Percentiles rank a stretch among this genome's conserved stretches.
These are phyloP conservation scores for Guadua angustifolia DNA, from an alignment of 176 grass and related monocot genomes.

Conservation along the genomic window DNA sequence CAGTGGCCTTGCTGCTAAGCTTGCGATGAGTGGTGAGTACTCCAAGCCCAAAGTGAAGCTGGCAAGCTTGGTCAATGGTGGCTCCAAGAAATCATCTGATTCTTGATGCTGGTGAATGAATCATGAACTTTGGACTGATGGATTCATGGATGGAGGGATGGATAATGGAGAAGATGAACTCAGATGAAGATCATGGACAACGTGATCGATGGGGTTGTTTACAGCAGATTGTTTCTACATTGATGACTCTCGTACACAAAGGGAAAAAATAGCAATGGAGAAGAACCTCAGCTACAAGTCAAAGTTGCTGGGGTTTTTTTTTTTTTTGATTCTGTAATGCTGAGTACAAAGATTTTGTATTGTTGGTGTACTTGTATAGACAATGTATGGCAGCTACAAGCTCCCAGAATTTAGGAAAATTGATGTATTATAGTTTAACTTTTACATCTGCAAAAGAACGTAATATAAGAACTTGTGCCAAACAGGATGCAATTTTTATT, in stretches of 20 bases:
- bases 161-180: slow-evolving; percentile 9
- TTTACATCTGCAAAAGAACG: neutral
- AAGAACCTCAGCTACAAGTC: slow-evolving; percentile 12
- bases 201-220: neutral
- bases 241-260: slow-evolving; percentile 43
- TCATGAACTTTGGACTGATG: neutral
- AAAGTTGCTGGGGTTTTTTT: neutral
- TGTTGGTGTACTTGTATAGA: slow-evolving; percentile 38
- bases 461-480: neutral
- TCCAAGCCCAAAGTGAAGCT: slow-evolving; percentile 60
- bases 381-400: slow-evolving; percentile 19
- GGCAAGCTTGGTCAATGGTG: slow-evolving; percentile 57
- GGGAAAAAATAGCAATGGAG: slow-evolving; percentile 7
- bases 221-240: slow-evolving; percentile 35
- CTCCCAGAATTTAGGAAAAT: slow-evolving; percentile 29
- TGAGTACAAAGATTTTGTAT: slow-evolving; percentile 14
- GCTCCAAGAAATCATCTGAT: slow-evolving; percentile 45
- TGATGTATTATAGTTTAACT: neutral
- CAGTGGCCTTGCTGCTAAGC: slow-evolving; percentile 50
- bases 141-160: slow-evolving; percentile 8
- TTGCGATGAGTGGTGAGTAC: slow-evolving; percentile 49
- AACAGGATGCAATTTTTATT: neutral
- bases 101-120: slow-evolving; percentile 36
- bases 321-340: slow-evolving; percentile 17
- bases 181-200: neutral